Conservation (phyloP, 768 basidiomycete species). For the Leucosporidium yakuticum region DNA sequence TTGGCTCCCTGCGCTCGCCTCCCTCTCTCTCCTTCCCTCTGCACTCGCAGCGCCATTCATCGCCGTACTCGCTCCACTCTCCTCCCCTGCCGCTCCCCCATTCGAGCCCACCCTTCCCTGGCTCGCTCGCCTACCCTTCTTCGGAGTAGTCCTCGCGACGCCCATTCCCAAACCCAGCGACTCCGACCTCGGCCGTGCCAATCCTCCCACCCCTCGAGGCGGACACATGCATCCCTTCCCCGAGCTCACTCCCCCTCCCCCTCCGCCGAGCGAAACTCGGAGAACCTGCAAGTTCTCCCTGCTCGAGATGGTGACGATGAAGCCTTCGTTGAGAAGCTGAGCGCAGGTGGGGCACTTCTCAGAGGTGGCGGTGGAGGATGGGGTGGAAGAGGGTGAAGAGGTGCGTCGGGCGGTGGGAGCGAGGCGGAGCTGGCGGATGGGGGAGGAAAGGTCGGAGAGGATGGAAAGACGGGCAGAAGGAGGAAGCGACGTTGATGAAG, state of each 20-base stretch:
- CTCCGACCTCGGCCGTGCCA: constrained; percentile 46
- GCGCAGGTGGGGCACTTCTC: constrained; percentile 63
- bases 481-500: constrained; percentile 15
- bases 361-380: constrained; percentile 36
- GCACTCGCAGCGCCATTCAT: too few relatives aligned
- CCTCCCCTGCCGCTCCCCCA: too few relatives aligned
- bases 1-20: too few relatives aligned
- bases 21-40: too few relatives aligned
- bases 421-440: constrained; percentile 58
- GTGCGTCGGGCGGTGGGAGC: constrained; percentile 49
- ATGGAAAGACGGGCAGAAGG: constrained; percentile 47
- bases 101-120: too few relatives aligned
- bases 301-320: constrained; percentile 63
- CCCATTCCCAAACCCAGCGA: constrained; percentile 64
- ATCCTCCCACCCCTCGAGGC: background rate
- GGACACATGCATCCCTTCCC: too few relatives aligned
- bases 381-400: too few relatives aligned
- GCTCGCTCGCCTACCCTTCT: constrained; percentile 43
- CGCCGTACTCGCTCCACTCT: too few relatives aligned
- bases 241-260: too few relatives aligned
- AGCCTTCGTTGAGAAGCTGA: constrained; percentile 59
- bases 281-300: constrained; percentile 60
- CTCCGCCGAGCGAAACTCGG: constrained; percentile 44
- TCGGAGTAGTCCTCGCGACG: constrained; percentile 48
- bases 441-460: constrained; percentile 57